Base-by-base conservation (phyloP, 2,329 filamentous ascomycete genomes). In the Parastagonospora avenae region DNA sequence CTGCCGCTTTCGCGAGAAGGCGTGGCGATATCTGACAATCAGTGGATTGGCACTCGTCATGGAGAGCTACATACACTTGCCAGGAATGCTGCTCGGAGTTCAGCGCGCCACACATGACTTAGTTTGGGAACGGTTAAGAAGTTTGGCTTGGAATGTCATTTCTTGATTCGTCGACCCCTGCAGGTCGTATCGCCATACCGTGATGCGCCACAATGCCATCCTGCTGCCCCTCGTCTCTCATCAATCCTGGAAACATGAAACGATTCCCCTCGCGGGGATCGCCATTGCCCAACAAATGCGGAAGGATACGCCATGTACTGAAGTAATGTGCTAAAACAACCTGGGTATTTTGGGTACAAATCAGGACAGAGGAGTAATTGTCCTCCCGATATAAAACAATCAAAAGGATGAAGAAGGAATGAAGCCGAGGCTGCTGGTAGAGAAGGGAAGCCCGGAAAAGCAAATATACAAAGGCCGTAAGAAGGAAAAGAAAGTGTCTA, bases 311-410 rank as follows among this genome's bases (percentile, higher is more conserved):
- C 44, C 30, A 57, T 46, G 54, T 62, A 50, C 51, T 59, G 57
- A 56, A 62, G 56, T 50, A 48, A 61, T 43, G 46, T 53, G 50
- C 33, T 43, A 27, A 43, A 43, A 52, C 55, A 47, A 45, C 54
- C 54, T 55, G 67, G 67, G 66, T 70, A 70, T 70, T 60, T 40
- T 43, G 57, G 51, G 59, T 60, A 57, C 53, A 55, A 55, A 53
- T 42, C 52, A 48, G 42, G 58, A 55, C 54, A 55, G 32, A 54
- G 54, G 54, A 48, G 31, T 48, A 44, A 48, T 32, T 43, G 27
- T 31, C 33, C 37, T 31, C 46, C 35, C 41, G 19, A 24, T 24
- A 24, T 24, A 24, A 24, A 24, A 24, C 19, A 24, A 24, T 24
- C 19, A 24, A 24, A 24, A 24, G 19, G 19, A 24, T 24, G 19